phyloP scores from a whole-genome alignment of 2,329 filamentous ascomycete genomes.

The Pestalotiopsis sp. region DNA sequence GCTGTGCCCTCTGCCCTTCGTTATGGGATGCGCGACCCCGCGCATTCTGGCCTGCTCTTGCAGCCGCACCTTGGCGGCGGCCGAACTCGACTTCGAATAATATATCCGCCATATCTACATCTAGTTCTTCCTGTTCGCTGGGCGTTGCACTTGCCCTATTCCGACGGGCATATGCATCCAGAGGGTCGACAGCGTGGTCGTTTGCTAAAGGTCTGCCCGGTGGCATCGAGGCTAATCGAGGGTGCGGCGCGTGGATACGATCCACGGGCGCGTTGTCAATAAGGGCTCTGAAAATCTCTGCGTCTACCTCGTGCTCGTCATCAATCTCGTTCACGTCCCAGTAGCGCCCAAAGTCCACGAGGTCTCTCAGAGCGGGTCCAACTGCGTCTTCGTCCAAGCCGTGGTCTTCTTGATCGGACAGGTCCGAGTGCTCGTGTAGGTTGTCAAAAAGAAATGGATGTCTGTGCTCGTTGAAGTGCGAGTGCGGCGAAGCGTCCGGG shows the following conservation, averaged over 20 bases:
- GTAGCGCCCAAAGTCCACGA: neutral
- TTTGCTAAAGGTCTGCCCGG: neutral
- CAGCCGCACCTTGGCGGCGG: neutral
- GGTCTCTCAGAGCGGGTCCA: neutral
- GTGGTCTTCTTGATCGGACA: neutral
- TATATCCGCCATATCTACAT: neutral
- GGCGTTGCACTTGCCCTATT: too few relatives aligned
- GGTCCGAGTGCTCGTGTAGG: neutral
- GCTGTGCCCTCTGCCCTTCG: neutral
- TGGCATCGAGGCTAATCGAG: neutral
- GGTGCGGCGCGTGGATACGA: neutral
- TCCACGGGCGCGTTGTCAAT: too few relatives aligned
- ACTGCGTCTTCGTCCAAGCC: conserved; percentile 10
- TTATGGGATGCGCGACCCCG: neutral
- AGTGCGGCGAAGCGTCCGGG: neutral
- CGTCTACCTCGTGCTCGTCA: conserved; percentile 10
- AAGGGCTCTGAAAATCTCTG: conserved; percentile 2
- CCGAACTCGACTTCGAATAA: conserved; percentile 12
- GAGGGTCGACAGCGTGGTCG: neutral
- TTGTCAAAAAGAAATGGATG: neutral
- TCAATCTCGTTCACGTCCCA: neutral
- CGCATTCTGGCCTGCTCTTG: neutral
- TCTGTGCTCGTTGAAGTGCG: neutral
- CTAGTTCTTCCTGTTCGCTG: too few relatives aligned
- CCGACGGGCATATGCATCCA: neutral